These are phyloP conservation scores for Actinomucor elegans DNA, from an alignment of 371 early-diverging fungal genomes.

Conservation along the genomic window DNA sequence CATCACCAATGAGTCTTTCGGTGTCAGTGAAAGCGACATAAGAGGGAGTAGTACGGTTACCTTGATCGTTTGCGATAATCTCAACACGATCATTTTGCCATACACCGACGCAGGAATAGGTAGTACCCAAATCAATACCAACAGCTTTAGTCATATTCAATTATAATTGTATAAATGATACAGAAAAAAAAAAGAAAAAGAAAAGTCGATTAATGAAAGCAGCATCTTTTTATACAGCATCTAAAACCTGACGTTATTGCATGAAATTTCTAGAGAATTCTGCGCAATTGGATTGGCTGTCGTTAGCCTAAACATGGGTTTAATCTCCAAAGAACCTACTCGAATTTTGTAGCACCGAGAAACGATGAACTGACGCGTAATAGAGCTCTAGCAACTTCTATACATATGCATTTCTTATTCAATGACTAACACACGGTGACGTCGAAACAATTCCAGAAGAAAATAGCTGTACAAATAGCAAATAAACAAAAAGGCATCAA, in stretches of 20 bases:
- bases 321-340: background rate
- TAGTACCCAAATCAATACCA: slow-evolving; percentile 97
- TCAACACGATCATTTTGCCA: slow-evolving; percentile 86
- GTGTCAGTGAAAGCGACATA: slow-evolving; percentile 77
- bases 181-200: slow-evolving; percentile 6
- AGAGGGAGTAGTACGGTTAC: slow-evolving; percentile 84
- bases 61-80: slow-evolving; percentile 73
- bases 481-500: too few relatives aligned
- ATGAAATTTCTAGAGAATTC: slow-evolving; percentile 20
- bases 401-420: too few relatives aligned
- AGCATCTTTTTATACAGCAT: slow-evolving; percentile 10
- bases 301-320: slow-evolving; percentile 11
- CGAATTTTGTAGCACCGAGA: too few relatives aligned
- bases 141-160: slow-evolving; percentile 32
- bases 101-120: slow-evolving; percentile 96
- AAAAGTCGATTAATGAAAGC: background rate
- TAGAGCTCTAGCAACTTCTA: too few relatives aligned
- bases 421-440: too few relatives aligned
- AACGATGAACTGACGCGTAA: too few relatives aligned
- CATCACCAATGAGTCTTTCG: slow-evolving; percentile 80
- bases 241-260: slow-evolving; percentile 1
- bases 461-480: too few relatives aligned
- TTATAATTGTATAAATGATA: background rate
- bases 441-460: too few relatives aligned
- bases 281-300: slow-evolving; percentile 4